Evolutionary conservation across 176 grass and related monocot species (phyloP).

Genomic region (Ensete ventricosum): DNA sequence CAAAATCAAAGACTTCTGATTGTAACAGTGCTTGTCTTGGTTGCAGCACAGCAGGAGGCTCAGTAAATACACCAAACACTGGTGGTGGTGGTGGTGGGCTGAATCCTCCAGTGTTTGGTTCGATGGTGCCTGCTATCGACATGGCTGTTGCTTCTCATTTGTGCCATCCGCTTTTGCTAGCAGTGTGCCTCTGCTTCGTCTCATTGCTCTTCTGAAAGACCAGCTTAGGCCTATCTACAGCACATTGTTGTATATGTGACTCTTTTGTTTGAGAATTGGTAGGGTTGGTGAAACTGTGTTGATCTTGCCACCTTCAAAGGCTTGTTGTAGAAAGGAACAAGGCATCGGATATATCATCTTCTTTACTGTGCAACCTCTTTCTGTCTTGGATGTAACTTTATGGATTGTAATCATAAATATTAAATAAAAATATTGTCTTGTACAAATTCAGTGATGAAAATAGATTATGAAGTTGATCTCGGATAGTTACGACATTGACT

Average conservation of each 20-base stretch:
- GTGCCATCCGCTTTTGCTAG: too few species aligned
- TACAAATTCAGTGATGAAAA: too few species aligned
- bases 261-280: not conserved
- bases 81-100: not conserved
- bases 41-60: constrained; percentile 14
- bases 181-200: not conserved
- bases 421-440: too few species aligned
- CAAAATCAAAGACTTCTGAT: not conserved
- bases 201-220: not conserved
- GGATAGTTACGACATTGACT: too few species aligned
- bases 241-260: not conserved
- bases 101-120: constrained; percentile 2
- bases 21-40: not conserved
- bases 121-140: not conserved
- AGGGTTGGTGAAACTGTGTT: too few species aligned
- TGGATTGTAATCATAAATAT: too few species aligned
- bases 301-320: not conserved
- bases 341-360: too few species aligned
- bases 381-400: too few species aligned
- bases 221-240: not conserved
- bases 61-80: not conserved
- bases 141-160: not conserved
- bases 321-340: too few species aligned
- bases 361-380: too few species aligned
- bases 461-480: too few species aligned